Evolutionary conservation across 1,139 yeast species (phyloP).

Genomic region (Blastobotrys raffinosifermentans): DNA sequence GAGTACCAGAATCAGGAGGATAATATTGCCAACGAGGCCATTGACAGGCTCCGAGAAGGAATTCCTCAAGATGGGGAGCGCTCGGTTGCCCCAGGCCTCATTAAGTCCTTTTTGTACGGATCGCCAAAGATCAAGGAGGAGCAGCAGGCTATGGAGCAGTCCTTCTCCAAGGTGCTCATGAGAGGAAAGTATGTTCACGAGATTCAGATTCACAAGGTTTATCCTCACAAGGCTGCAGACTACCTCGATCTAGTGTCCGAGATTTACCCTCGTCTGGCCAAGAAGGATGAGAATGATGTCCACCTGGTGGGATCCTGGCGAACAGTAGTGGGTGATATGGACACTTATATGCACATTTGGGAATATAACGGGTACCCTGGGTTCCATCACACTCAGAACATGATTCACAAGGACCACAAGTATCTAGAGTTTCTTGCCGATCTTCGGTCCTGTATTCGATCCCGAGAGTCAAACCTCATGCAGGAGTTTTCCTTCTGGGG

Average conservation of each 20-base stretch:
- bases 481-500: conserved; percentile 44
- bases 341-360: conserved; percentile 37
- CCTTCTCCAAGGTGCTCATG: conserved; percentile 34
- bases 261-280: conserved; percentile 33
- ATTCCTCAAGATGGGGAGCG: conserved; percentile 10
- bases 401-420: conserved; percentile 29
- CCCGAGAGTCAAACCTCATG: conserved; percentile 33
- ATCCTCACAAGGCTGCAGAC: conserved; percentile 33
- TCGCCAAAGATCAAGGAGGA: conserved; percentile 32
- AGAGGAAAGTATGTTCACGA: conserved; percentile 42
- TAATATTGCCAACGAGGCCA: conserved; percentile 15
- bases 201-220: conserved; percentile 35
- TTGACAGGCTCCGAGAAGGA: conserved; percentile 18
- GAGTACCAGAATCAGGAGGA: conserved; percentile 26
- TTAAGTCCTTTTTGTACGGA: conserved; percentile 37
- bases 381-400: conserved; percentile 36
- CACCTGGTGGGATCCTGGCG: conserved; percentile 41
- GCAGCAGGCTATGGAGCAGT: conserved; percentile 32
- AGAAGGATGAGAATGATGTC: conserved; percentile 30
- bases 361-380: conserved; percentile 41
- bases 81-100: conserved; percentile 22
- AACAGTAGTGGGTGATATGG: conserved; percentile 36
- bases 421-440: conserved; percentile 30
- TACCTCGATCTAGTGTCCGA: conserved; percentile 33
- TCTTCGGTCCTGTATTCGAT: conserved; percentile 32